These are phyloP conservation scores for Aureobasidium mangrovei DNA, from an alignment of 2,329 filamentous ascomycete genomes.

Conservation along the genomic window DNA sequence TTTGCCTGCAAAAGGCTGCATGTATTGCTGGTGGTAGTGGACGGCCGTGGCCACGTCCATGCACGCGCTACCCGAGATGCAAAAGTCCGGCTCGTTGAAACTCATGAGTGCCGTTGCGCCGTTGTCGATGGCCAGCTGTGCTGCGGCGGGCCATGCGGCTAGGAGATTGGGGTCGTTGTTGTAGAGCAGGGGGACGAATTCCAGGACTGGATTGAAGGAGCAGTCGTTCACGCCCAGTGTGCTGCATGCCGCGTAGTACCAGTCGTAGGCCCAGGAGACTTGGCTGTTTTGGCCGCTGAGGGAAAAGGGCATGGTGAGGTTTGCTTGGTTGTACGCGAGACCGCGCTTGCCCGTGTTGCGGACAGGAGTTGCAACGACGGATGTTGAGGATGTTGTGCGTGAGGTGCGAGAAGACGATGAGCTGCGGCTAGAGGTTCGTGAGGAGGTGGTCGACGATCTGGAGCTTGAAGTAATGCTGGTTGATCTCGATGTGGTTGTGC, in stretches of 20 bases:
- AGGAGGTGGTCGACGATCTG: not conserved
- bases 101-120: constrained; percentile 46
- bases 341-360: constrained; percentile 48
- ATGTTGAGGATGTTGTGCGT: not conserved
- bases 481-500: not conserved
- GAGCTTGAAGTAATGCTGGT: not conserved
- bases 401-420: not conserved
- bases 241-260: constrained; percentile 16
- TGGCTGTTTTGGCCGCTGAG: constrained; percentile 19
- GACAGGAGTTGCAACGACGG: constrained; percentile 8
- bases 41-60: constrained; percentile 44
- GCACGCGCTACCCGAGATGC: constrained; percentile 44
- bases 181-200: constrained; percentile 23
- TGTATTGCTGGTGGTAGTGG: constrained; percentile 39
- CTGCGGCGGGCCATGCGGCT: constrained; percentile 18
- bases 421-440: not conserved
- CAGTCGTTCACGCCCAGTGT: constrained; percentile 13
- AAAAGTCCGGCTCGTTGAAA: constrained; percentile 61
- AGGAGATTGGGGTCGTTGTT: constrained; percentile 18
- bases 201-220: constrained; percentile 20
- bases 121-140: constrained; percentile 19
- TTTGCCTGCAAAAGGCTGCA: constrained; percentile 45
- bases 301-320: constrained; percentile 43
- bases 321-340: constrained; percentile 53
- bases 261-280: constrained; percentile 24